Evolutionary conservation across 2,329 filamentous ascomycete genomes (phyloP), one percentile per base, ranked within the genome.

Genomic region (Nannizzia gypsea): DNA sequence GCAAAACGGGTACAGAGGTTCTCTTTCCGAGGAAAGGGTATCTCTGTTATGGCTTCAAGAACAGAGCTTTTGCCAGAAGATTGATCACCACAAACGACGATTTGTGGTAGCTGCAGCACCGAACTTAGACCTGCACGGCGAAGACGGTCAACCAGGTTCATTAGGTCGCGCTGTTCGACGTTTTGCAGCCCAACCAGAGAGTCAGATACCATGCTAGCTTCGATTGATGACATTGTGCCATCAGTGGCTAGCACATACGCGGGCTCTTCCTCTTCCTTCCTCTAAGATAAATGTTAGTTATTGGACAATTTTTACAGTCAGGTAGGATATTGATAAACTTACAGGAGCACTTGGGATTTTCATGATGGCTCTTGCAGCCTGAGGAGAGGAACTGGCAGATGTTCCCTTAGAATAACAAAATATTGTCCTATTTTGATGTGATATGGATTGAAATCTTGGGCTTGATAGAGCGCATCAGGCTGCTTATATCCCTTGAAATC

Each of bases 71-170:
- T 71, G 15, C 69, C 68, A 6, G 65, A 65, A 1, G 68, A 70
- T 52, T 71, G 68, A 50, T 70, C 68, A 28, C 68, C 69, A 42
- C 67, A 70, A 3, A 71, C 68, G 2, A 71, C 62, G 3, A 70
- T 22, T 50, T 70, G 68, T 9, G 68, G 68, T 2, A 70, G 64
- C 6, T 78, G 70, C 24, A 81, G 72, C 13, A 80, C 74, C 1
- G 68, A 76, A 6, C 71, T 76, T 1, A 79, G 72, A 1, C 82
- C 80, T 9, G 77, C 73, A 2, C 74, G 73, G 3, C 79, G 77
- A 0, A 86, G 70, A 0, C 74, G 72, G 64, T 83, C 79, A 26
- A 82, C 78, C 0, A 77, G 73, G 54, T 83, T 77, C 24, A 85
- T 73, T 0, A 85, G 67, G 34, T 70, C 68, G 2, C 73, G 72